Base-by-base conservation (phyloP, 108 stramenopile genomes). In the Nitzschia putrida region DNA sequence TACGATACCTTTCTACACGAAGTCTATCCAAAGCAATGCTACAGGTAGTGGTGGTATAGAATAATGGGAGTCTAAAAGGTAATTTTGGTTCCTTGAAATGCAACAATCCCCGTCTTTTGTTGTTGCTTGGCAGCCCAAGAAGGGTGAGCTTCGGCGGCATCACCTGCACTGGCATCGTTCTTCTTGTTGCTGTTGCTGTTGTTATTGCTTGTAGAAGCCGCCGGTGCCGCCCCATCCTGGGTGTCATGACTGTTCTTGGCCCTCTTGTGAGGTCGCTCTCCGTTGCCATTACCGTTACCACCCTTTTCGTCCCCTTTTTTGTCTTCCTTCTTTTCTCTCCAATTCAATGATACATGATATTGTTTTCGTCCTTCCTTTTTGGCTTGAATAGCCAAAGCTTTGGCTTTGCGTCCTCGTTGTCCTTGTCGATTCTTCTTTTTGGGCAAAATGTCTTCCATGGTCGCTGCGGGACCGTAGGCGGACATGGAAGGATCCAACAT, bases 61-160 rank as follows among this genome's bases (percentile, higher is more conserved):
- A 34, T 34, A 34, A 49, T 5, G 3, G 47, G 8, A 41, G 44
- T 44, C n/a, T 63, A 41, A 63, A 93, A 93, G 10, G 92, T 90
- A 57, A 91, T 91, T 64, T 91, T 91, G 38, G 70, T 91, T 53
- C 93, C 93, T 72, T 85, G 44, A 56, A 94, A 94, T 41, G 84
- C 73, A 10, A 81, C 88, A 69, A 94, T 91, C 12, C 85, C 88
- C 65, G 73, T 70, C 63, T 88, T 87, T 63, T 88, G 82, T 47
- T 83, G 73, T 44, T 88, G 78, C 51, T 72, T 73, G 0, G 93
- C 93, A 39, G 78, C 89, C 93, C 93, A 94, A 55, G 88, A 89
- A 29, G 93, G 93, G 80, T 94, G 93, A 39, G 76, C 26, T 78
- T 78, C 56, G 80, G 76, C 53, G 22, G 21, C 1, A 2, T n/a